A percentile compares a stretch with the other conserved stretches of the same genome.
phyloP scores from a whole-genome alignment of 108 stramenopile species.

The Cyclotella sp. region DNA sequence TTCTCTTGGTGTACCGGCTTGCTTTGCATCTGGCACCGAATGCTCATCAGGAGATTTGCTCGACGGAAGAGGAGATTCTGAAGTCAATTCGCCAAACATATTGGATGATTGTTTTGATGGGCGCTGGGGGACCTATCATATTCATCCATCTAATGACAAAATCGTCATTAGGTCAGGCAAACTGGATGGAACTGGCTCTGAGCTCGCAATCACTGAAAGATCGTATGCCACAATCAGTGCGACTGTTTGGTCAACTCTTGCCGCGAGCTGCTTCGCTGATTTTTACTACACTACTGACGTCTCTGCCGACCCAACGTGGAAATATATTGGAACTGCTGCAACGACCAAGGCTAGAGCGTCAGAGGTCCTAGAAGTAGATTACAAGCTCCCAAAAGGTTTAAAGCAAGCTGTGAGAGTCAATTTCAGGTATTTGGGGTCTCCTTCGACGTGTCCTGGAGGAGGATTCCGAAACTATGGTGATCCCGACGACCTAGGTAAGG shows the following conservation, averaged over 20 bases:
- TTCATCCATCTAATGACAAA: conserved; percentile 22
- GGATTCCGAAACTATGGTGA: conserved; percentile 3
- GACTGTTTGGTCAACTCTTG: not conserved
- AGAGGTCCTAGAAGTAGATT: conserved; percentile 3
- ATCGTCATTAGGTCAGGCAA: conserved; percentile 12
- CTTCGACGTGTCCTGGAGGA: not conserved
- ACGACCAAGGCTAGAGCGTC: not conserved
- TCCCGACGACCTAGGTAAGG: conserved; percentile 3
- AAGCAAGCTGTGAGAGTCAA: conserved; percentile 18
- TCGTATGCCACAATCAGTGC: conserved; percentile 4
- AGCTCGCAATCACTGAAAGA: not conserved
- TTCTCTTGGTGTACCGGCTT: not conserved
- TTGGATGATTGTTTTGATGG: conserved; percentile 17
- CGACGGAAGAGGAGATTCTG: conserved; percentile 8
- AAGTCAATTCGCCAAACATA: conserved; percentile 11
- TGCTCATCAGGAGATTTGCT: conserved; percentile 10
- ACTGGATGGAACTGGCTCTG: conserved; percentile 1
- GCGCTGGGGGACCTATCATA: conserved; percentile 1
- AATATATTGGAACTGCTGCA: conserved; percentile 3
- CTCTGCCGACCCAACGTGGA: conserved; percentile 6
- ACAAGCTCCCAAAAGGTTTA: not conserved
- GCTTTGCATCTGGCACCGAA: not conserved
- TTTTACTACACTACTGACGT: conserved; percentile 14
- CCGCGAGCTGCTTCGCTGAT: conserved; percentile 6
- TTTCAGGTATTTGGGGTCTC: conserved; percentile 4